Conservation (phyloP, 106 monocot species). For the Allium fistulosum region DNA sequence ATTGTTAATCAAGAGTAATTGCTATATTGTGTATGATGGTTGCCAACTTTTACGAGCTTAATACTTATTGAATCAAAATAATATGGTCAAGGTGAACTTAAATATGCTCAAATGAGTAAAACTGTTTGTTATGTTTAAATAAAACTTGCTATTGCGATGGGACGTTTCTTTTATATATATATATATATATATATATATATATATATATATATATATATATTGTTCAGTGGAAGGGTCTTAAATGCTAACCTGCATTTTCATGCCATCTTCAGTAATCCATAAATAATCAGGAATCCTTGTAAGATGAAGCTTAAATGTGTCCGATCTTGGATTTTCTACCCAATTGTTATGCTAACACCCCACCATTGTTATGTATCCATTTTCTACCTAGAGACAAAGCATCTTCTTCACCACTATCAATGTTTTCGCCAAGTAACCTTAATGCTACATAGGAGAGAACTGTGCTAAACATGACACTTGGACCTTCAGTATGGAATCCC, state of each 20-base stretch:
- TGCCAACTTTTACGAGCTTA: too few species aligned
- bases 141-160: too few species aligned
- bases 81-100: too few species aligned
- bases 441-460: slow-evolving; percentile 25
- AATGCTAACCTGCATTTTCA: slow-evolving; percentile 77
- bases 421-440: slow-evolving; percentile 27
- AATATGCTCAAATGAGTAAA: too few species aligned
- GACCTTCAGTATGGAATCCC: slow-evolving; percentile 38
- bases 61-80: too few species aligned
- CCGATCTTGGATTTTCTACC: slow-evolving; percentile 87
- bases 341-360: slow-evolving; percentile 49
- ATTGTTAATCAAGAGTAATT: too few species aligned
- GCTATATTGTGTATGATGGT: too few species aligned
- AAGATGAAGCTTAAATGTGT: slow-evolving; percentile 83
- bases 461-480: slow-evolving; percentile 36
- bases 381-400: slow-evolving; percentile 22
- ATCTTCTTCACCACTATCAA: slow-evolving; percentile 11
- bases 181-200: too few species aligned
- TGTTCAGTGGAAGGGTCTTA: neutral
- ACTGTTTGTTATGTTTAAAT: too few species aligned
- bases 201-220: too few species aligned
- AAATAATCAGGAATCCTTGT: slow-evolving; percentile 74
- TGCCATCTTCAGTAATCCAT: slow-evolving; percentile 96
- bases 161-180: too few species aligned
- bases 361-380: slow-evolving; percentile 38